phyloP scores from a whole-genome alignment of 2,329 filamentous ascomycete genomes.

The Fusarium devonianum region DNA sequence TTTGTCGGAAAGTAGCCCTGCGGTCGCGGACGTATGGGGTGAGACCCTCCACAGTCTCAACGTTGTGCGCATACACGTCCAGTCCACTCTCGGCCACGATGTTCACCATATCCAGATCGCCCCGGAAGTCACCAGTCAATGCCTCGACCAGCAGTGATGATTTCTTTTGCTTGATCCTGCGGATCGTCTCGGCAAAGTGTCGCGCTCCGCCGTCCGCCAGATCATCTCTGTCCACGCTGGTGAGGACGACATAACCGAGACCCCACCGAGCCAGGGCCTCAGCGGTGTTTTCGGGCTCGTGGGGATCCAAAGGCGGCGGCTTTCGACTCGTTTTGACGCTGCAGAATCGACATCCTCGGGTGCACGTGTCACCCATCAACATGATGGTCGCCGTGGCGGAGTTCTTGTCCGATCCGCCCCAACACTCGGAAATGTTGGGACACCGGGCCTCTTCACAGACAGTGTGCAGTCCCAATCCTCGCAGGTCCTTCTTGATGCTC shows the following conservation, averaged over 20 bases:
- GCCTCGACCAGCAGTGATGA: slow-evolving; percentile 81
- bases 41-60: slow-evolving; percentile 91
- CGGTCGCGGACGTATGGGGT: slow-evolving; percentile 91
- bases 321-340: slow-evolving; percentile 87
- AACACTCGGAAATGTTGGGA: slow-evolving; percentile 97
- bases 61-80: slow-evolving; percentile 96
- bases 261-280: slow-evolving; percentile 94
- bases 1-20: slow-evolving; percentile 87
- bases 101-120: slow-evolving; percentile 85
- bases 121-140: slow-evolving; percentile 85
- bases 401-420: slow-evolving; percentile 88
- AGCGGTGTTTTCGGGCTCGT: slow-evolving; percentile 96
- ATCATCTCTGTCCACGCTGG: slow-evolving; percentile 92
- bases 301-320: slow-evolving; percentile 83
- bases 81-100: slow-evolving; percentile 86
- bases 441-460: slow-evolving; percentile 98
- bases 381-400: slow-evolving; percentile 98
- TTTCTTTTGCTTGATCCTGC: slow-evolving; percentile 87
- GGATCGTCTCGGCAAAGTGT: slow-evolving; percentile 93
- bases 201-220: slow-evolving; percentile 84
- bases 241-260: slow-evolving; percentile 93
- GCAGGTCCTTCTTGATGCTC: slow-evolving; percentile 91
- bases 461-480: slow-evolving; percentile 89
- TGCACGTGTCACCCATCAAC: slow-evolving; percentile 99
- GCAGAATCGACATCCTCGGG: slow-evolving; percentile 94